Base-by-base conservation (phyloP, 192 early-diverging fungal genomes). In the Podila epicladia region DNA sequence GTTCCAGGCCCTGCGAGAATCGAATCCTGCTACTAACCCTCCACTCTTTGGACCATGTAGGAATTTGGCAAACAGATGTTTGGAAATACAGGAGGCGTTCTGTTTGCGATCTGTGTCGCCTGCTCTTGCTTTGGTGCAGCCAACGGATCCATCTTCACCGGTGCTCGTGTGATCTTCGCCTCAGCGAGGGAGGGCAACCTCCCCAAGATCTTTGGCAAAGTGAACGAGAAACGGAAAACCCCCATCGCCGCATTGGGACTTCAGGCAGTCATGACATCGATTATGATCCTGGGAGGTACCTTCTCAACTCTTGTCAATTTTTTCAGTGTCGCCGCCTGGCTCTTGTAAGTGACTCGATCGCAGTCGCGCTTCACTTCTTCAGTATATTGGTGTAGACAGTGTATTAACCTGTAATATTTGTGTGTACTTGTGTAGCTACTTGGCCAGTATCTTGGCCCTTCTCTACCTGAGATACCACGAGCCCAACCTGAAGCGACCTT, bases 91-190 rank as follows among this genome's bases (percentile, higher is more conserved):
- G 91, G 92, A 28, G 90, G 91, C 2, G 89, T 92, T 31, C 33
- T 94, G 26, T 92, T 95, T 73, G 89, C 93, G 2, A 73, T 93
- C 3, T 87, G 90, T 62, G 94, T 95, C 4, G 90, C 93, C 13
- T 84, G 88, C 51, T 88, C 89, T 69, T 93, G 93, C 19, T 89
- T 93, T 64, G 91, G 94, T 15, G 91, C 94, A 24, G 88, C 89
- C n/a, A 95, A 94, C 76, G 94, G 91, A 33, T 87, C 88, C 29
- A 87, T 95, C 41, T 95, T 94, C 71, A 91, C 92, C 0, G 92
- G 92, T 1, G 84, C 92, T 9, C 87, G 94, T 5, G 85, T 95
- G 8, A 88, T 92, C 28, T 89, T 91, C 69, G 90, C 90, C 9
- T 89, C 92, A 12, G 86, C 91, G 20, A 82, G 85, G 12, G 87